phyloP scores from a whole-genome alignment of 495 filamentous ascomycete genomes.

The Apiosordaria backusii region DNA sequence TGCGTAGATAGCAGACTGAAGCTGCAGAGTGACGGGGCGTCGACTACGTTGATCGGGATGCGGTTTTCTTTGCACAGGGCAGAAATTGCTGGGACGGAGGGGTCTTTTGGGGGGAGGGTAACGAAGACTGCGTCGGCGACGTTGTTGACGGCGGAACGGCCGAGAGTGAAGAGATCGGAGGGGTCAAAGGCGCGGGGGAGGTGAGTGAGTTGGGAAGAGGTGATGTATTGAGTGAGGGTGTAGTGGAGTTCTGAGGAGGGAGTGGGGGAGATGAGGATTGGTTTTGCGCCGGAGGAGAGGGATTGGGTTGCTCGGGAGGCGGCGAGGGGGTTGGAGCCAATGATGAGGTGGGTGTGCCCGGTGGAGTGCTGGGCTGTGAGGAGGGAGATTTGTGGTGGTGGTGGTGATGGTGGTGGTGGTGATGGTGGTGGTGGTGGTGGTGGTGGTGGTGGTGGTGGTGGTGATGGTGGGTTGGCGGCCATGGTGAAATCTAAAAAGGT shows the following conservation, averaged over 20 bases:
- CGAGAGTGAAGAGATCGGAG: constrained; percentile 70
- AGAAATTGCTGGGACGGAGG: constrained; percentile 49
- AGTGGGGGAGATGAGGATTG: constrained; percentile 75
- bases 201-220: constrained; percentile 70
- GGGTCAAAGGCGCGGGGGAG: constrained; percentile 64
- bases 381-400: constrained; percentile 49
- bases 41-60: constrained; percentile 89
- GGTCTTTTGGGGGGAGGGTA: constrained; percentile 51
- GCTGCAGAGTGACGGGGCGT: constrained; percentile 81
- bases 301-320: constrained; percentile 76
- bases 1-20: constrained; percentile 88
- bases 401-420: constrained; percentile 9
- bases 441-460: neutral
- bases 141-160: constrained; percentile 69
- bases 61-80: constrained; percentile 70
- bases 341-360: constrained; percentile 76
- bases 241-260: constrained; percentile 61
- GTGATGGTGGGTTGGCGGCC: neutral
- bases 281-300: constrained; percentile 78
- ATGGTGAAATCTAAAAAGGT: neutral
- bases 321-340: constrained; percentile 84
- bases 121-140: constrained; percentile 94
- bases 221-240: constrained; percentile 66
- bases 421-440: constrained; percentile 16
- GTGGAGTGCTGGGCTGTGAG: constrained; percentile 74